Evolutionary conservation across 768 basidiomycete genomes (phyloP), one percentile per base, ranked within the genome.

Genomic region (Russula griseocarnosa): DNA sequence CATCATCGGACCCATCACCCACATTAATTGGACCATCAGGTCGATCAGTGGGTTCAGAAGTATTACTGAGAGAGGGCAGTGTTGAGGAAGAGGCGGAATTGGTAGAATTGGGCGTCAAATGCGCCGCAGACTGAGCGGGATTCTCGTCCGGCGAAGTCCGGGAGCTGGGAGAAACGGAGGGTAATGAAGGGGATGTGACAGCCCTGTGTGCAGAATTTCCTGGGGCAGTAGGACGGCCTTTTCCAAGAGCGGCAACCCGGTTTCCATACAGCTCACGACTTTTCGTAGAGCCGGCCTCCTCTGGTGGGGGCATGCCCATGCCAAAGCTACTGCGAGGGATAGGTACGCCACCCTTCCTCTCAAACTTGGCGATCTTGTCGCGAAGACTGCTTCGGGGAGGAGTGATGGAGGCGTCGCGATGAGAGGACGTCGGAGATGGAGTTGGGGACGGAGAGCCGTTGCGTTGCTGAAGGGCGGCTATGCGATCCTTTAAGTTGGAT

Each of bases 341-440:
- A 18, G 90, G 90, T 0, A 86, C 78, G 13, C 84, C 88, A 58
- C 90, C 90, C 72, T 88, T 86, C 74, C 79, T 80, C 74, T 92
- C 90, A 62, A 92, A 92, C 66, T 82, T 85, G 24, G 90, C 89
- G 66, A 92, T 92, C 76, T 84, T 90, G 72, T 87, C 89, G 24
- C 82, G 77, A 11, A 83, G 74, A 13, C 72, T 74, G 44, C 76
- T 71, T 0, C 67, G 56, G 10, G 66, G 55, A 57, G 62, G 51
- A 22, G 60, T 65, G 65, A 62, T 47, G 40, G 64, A 70, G 5
- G 72, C 65, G 30, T 71, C 71, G 3, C 71, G 58, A 47, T 58
- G 71, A 53, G 71, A 74, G 26, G 69, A 63, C n/a, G 73, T 66
- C 16, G 72, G 68, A 28, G 75, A 70, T 13, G 76, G 71, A 24